Evolutionary conservation across 768 basidiomycete genomes (phyloP), one percentile per base, ranked within the genome.

Genomic region (Leucocoprinus leucothites): DNA sequence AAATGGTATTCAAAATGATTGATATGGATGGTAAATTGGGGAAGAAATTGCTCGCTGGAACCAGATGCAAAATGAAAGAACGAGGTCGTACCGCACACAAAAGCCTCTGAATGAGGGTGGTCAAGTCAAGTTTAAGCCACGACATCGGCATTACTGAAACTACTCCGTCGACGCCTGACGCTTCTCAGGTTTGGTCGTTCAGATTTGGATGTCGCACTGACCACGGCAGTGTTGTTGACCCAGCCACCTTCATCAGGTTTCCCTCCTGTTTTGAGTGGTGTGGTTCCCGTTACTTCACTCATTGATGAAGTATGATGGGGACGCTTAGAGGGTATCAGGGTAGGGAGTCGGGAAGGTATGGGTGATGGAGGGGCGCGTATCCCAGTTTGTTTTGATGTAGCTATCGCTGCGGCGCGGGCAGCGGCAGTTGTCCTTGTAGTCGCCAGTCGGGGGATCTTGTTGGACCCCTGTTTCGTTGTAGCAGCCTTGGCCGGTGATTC

Each of bases 91-190:
- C 43, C 47, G 56, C 41, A 22, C 22, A 45, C 22, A 42, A 53
- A 28, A 42, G 24, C 48, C 24, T 22, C 26, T 19, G 35, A 43
- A 22, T 52, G 44, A 42, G 44, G 24, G 38, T 48, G 46, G 35
- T 42, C 49, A 61, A 46, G 44, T 40, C 44, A 21, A 58, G 28
- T 26, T 70, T 74, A 93, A 63, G 88, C 90, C 57, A 92, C 82
- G 19, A 93, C 86, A 67, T 94, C 91, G 3, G 88, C 91, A 53
- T 86, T 78, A 65, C 92, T 93, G 69, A 94, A 94, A 63, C 92
- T 94, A 65, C 91, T 93, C 57, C 91, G 77, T 64, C 91, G 74
- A 58, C 89, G 80, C 60, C 90, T 78, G 48, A 91, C 81, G 41
- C 75, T 86, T 50, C 91, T 78, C 58, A 91, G 71, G 1, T 85